Evolutionary conservation across 1,139 yeast genomes (phyloP), one percentile per base, ranked within the genome.

Genomic region (Ogataea hybrid): DNA sequence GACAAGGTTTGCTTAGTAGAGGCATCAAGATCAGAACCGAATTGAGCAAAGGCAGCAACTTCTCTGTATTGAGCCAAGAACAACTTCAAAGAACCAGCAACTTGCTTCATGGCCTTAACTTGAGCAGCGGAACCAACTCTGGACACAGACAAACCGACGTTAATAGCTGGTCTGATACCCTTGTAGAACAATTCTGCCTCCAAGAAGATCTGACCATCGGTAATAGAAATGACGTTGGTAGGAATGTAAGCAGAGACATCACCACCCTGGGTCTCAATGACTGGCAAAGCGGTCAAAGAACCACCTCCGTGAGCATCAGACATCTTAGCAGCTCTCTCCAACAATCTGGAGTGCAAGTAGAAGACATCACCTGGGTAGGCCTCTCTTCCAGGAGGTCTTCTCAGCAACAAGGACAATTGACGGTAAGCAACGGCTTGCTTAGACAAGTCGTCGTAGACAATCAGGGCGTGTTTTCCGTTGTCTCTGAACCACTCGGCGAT

Each of bases 401-500:
- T 88, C 77, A 89, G 83, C 73, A 90, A 79, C 73, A 90, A 83
- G 53, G 97, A 90, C 79, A 90, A 84, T 80, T 92, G 97, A 82
- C 97, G 95, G 89, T 92, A 90, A 61, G 97, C 98, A 70, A 90
- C 97, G 59, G 97, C 97, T 80, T 90, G 98, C 81, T 90, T 90
- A 69, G 97, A 90, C 78, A 90, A 83, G 75, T 90, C 98, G 73
- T 90, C 97, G 77, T 79, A 92, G 81, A 89, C 79, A 73, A 92
- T 92, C 77, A 92, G 79, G 63, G 97, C 95, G 74, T 92, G 98
- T 71, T 74, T 85, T 70, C 96, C 97, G 74, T 92, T 92, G 81
- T 92, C 98, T 84, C 98, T 89, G 94, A 92, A 92, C 98, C 98
- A 92, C 79, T 92, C 99, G 79, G 97, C 97, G 70, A 94, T 90